Percentiles rank a stretch among this genome's conserved stretches.
Conservation (phyloP, 1,139 yeast species). For the Magnusiomyces clavatus region DNA sequence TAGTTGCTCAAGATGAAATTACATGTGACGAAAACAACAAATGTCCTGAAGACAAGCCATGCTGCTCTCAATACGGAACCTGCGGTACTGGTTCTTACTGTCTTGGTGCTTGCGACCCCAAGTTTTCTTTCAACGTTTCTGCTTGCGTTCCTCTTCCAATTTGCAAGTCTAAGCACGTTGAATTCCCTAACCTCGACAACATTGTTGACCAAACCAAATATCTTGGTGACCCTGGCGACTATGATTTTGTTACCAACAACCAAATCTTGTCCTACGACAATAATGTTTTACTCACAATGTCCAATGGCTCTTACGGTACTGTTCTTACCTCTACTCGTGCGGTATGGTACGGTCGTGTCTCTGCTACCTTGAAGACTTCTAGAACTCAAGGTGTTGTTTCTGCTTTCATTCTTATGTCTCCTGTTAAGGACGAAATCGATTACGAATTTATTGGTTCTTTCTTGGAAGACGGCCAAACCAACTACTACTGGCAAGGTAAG, state of each 20-base stretch:
- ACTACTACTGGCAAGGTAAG: conserved; percentile 69
- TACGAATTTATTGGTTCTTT: conserved; percentile 76
- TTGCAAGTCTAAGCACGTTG: conserved; percentile 21
- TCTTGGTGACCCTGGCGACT: conserved; percentile 61
- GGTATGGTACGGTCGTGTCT: conserved; percentile 81
- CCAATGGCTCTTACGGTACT: conserved; percentile 67
- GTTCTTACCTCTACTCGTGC: conserved; percentile 73
- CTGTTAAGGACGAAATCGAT: conserved; percentile 87
- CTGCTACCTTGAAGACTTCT: conserved; percentile 64
- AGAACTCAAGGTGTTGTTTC: conserved; percentile 75
- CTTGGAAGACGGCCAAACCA: conserved; percentile 58
- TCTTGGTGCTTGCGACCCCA: conserved; percentile 75
- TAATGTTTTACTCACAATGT: conserved; percentile 63
- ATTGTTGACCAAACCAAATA: conserved; percentile 39
- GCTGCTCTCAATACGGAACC: conserved; percentile 77
- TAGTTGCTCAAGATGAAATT: conserved; percentile 24
- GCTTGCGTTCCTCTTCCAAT: conserved; percentile 62
- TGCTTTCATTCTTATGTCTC: conserved; percentile 77
- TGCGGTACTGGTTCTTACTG: conserved; percentile 81
- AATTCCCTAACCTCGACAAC: conserved; percentile 26
- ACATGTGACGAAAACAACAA: conserved; percentile 42
- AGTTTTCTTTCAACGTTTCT: conserved; percentile 49
- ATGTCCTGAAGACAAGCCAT: conserved; percentile 69
- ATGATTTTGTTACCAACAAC: conserved; percentile 74
- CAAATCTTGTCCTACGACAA: conserved; percentile 49